Percentiles rank a stretch among this genome's conserved stretches.
Conservation (phyloP, 306 rosid species). For the Casuarina equisetifolia region DNA sequence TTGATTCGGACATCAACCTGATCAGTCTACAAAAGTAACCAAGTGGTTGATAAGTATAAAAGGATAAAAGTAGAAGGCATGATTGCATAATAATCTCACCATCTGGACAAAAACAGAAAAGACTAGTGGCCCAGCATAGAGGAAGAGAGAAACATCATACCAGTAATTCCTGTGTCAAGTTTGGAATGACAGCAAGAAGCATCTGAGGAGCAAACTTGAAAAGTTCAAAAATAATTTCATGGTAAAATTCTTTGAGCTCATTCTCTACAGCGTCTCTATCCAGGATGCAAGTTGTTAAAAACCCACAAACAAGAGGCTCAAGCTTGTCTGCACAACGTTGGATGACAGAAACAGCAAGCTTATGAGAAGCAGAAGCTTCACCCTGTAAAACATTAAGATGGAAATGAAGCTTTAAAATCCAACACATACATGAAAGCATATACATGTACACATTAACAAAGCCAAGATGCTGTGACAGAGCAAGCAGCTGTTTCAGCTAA, state of each 20-base stretch:
- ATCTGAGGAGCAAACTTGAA: constrained; percentile 75
- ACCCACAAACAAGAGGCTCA: constrained; percentile 62
- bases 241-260: constrained; percentile 74
- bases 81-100: not conserved
- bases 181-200: constrained; percentile 77
- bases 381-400: constrained; percentile 48
- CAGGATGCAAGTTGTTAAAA: constrained; percentile 71
- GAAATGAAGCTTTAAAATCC: constrained; percentile 13
- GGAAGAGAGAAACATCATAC: constrained; percentile 29
- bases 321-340: constrained; percentile 61
- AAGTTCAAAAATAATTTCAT: constrained; percentile 69
- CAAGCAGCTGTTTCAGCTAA: not conserved
- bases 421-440: not conserved
- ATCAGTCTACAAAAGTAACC: constrained; percentile 61
- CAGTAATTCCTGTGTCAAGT: constrained; percentile 68
- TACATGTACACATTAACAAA: not conserved
- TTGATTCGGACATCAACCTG: constrained; percentile 91
- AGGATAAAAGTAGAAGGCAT: constrained; percentile 6
- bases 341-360: constrained; percentile 67
- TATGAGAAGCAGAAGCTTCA: constrained; percentile 61
- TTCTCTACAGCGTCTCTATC: constrained; percentile 62
- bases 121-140: not conserved
- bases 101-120: not conserved
- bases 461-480: not conserved
- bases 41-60: constrained; percentile 22